phyloP scores from a whole-genome alignment of 805 yeast genomes.

The Spathaspora boniae region DNA sequence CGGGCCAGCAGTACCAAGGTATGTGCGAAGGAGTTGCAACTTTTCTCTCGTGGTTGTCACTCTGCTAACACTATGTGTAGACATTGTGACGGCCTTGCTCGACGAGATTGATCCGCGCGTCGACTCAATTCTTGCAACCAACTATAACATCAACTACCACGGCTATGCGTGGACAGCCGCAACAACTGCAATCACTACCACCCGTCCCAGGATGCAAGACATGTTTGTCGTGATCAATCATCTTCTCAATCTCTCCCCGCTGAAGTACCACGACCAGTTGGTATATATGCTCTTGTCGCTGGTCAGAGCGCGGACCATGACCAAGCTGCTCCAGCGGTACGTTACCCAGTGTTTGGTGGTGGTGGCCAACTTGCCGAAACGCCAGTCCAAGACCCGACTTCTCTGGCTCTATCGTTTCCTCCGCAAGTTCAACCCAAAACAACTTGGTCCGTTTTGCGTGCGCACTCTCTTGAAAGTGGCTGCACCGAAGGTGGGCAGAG shows the following conservation, averaged over 20 bases:
- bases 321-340: slow-evolving; percentile 1
- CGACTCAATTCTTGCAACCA: background rate
- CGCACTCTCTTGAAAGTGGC: slow-evolving; percentile 2
- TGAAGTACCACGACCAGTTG: slow-evolving; percentile 6
- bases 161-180: slow-evolving; percentile 1
- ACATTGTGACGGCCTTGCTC: slow-evolving; percentile 1
- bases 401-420: slow-evolving; percentile 8
- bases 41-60: background rate
- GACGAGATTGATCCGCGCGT: slow-evolving; percentile 7
- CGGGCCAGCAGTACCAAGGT: too few species aligned
- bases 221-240: slow-evolving; percentile 4
- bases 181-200: background rate
- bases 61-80: slow-evolving; percentile 1
- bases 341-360: slow-evolving; percentile 1
- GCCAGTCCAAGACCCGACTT: background rate
- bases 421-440: slow-evolving; percentile 1
- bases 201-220: too few species aligned
- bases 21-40: background rate
- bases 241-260: background rate
- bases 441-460: slow-evolving; percentile 8
- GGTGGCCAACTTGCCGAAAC: background rate
- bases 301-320: slow-evolving; percentile 1
- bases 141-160: slow-evolving; percentile 8
- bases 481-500: background rate
- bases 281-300: slow-evolving; percentile 1